A percentile compares a stretch with the other conserved stretches of the same genome.
These are phyloP conservation scores for Fonsecaea multimorphosa DNA, from an alignment of 2,329 filamentous ascomycete genomes.

Conservation along the genomic window DNA sequence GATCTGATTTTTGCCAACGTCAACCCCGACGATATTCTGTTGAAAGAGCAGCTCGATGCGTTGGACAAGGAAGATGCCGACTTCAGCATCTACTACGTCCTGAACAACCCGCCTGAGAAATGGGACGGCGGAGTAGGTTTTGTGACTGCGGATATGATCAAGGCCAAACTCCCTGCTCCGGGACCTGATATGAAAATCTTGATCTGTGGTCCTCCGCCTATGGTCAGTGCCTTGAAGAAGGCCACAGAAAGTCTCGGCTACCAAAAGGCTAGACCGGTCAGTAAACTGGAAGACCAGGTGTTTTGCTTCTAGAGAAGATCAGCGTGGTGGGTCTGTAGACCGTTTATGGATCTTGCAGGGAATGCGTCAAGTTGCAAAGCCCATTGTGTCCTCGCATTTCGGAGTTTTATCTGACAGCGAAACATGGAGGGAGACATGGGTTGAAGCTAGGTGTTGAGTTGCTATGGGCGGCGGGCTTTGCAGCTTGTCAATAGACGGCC, in stretches of 20 bases:
- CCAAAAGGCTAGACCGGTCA: slow-evolving; percentile 89
- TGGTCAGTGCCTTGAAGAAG: slow-evolving; percentile 98
- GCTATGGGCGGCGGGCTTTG: neutral
- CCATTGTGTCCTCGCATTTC: neutral
- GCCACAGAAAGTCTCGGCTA: slow-evolving; percentile 85
- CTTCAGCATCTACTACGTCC: slow-evolving; percentile 90
- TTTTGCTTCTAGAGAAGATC: slow-evolving; percentile 77
- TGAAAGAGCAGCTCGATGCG: slow-evolving; percentile 87
- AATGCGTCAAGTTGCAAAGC: neutral
- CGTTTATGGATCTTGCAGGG: neutral
- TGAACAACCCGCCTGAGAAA: slow-evolving; percentile 91
- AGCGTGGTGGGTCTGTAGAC: neutral
- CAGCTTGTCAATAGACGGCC: neutral
- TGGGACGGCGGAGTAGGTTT: slow-evolving; percentile 95
- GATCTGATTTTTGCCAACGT: slow-evolving; percentile 98
- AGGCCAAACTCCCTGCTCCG: slow-evolving; percentile 74
- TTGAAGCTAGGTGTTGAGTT: neutral
- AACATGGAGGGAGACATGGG: neutral
- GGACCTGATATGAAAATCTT: slow-evolving; percentile 90
- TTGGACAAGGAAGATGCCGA: slow-evolving; percentile 76
- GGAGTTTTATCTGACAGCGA: neutral
- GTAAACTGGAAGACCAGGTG: slow-evolving; percentile 97
- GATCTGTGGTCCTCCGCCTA: slow-evolving; percentile 92
- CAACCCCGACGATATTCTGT: slow-evolving; percentile 85
- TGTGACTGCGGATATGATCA: slow-evolving; percentile 94